Percentiles rank a stretch among this genome's conserved stretches.
Conservation (phyloP, 1,139 yeast genomes). For the Wickerhamomyces sp. region DNA sequence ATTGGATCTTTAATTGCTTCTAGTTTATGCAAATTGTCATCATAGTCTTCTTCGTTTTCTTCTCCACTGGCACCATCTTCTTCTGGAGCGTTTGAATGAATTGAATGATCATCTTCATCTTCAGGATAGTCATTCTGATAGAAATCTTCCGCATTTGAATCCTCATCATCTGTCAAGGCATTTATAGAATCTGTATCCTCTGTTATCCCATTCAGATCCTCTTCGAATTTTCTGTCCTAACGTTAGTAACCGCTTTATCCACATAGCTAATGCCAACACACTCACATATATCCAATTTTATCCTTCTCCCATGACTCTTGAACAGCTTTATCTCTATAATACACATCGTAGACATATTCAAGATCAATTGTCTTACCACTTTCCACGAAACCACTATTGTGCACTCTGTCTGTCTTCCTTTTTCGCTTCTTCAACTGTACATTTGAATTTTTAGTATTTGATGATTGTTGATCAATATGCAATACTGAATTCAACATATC, state of each 20-base stretch:
- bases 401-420: no score
- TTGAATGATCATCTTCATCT: conserved; percentile 54
- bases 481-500: conserved; percentile 65
- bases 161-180: conserved; percentile 55
- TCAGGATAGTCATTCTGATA: conserved; percentile 94
- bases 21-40: conserved; percentile 20
- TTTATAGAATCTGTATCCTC: conserved; percentile 42
- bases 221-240: conserved; percentile 45
- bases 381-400: no score
- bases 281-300: conserved; percentile 54
- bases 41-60: conserved; percentile 16
- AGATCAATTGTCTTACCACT: conserved; percentile 27
- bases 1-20: conserved; percentile 5
- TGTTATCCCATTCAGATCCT: conserved; percentile 55
- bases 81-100: conserved; percentile 22
- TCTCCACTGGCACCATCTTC: conserved; percentile 29
- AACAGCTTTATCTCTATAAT: conserved; percentile 52
- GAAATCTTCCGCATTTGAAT: conserved; percentile 85
- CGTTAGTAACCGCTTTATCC: not conserved
- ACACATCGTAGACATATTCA: conserved; percentile 89
- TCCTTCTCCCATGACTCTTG: conserved; percentile 44
- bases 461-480: conserved; percentile 22
- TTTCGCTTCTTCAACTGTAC: conserved; percentile 11
- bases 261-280: not conserved
- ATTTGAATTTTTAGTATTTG: no score